Evolutionary conservation across 2,329 filamentous ascomycete species (phyloP).

Genomic region (Trichoderma citrinoviride): DNA sequence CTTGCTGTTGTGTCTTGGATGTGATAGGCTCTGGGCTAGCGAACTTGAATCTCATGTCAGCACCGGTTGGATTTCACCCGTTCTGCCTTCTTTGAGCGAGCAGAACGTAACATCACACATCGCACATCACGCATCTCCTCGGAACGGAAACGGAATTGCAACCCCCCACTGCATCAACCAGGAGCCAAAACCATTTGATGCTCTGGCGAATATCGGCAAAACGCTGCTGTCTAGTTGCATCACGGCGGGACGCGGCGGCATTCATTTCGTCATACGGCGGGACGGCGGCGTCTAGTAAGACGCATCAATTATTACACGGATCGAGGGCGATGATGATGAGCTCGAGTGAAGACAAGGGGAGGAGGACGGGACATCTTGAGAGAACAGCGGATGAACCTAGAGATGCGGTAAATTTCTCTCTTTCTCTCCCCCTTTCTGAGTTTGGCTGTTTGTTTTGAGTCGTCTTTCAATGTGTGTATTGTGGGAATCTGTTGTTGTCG

Average conservation of each 20-base stretch:
- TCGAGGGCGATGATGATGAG: too few relatives aligned
- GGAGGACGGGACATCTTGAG: slow-evolving; percentile 18
- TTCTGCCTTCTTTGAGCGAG: too few relatives aligned
- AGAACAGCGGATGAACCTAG: slow-evolving; percentile 69
- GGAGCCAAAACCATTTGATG: not conserved
- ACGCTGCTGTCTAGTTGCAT: not conserved
- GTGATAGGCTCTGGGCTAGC: not conserved
- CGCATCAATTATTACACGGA: not conserved
- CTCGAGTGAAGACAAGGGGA: too few relatives aligned
- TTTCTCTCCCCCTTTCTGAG: not conserved
- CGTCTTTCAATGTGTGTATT: too few relatives aligned
- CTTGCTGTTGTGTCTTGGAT: not conserved
- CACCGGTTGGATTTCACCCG: not conserved
- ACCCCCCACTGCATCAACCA: not conserved
- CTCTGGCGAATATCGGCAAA: not conserved
- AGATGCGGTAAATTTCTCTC: slow-evolving; percentile 46
- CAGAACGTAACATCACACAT: not conserved
- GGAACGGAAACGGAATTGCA: not conserved
- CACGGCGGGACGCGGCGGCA: not conserved
- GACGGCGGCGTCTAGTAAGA: not conserved
- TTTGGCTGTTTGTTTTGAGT: not conserved
- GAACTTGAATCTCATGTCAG: not conserved
- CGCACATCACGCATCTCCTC: not conserved
- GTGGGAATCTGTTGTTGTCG: too few relatives aligned
- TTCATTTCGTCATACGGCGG: not conserved